phyloP scores from a whole-genome alignment of 306 rosid species.

The Leucaena leucocephala region DNA sequence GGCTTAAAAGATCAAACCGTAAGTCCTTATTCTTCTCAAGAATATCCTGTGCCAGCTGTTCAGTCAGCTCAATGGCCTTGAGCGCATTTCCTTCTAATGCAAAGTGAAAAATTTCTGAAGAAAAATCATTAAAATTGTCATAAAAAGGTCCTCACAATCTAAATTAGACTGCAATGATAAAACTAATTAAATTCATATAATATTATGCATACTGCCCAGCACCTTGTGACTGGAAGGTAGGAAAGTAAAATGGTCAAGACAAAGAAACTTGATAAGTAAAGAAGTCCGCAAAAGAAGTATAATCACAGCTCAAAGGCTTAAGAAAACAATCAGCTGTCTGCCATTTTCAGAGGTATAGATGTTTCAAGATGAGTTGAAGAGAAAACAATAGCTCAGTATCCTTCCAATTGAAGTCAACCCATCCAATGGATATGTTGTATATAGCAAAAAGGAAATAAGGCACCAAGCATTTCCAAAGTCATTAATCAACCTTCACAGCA shows the following conservation, averaged over 20 bases:
- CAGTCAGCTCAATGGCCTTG: slow-evolving; percentile 83
- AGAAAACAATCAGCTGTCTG: slow-evolving; percentile 20
- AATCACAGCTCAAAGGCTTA: slow-evolving; percentile 22
- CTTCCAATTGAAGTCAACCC: slow-evolving; percentile 8
- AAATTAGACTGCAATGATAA: slow-evolving; percentile 11
- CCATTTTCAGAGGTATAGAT: neutral
- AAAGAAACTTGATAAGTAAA: slow-evolving; percentile 8
- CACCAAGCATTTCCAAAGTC: slow-evolving; percentile 1
- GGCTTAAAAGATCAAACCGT: slow-evolving; percentile 88
- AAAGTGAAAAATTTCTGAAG: slow-evolving; percentile 68
- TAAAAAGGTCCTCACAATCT: slow-evolving; percentile 18
- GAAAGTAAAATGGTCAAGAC: slow-evolving; percentile 14
- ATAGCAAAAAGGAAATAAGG: neutral
- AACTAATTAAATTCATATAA: slow-evolving; percentile 1
- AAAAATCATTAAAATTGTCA: slow-evolving; percentile 31
- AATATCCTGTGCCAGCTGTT: slow-evolving; percentile 65
- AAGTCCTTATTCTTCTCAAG: slow-evolving; percentile 74
- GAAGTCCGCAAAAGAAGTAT: neutral
- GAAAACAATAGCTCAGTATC: slow-evolving; percentile 6
- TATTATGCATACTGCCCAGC: slow-evolving; percentile 14
- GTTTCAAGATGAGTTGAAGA: slow-evolving; percentile 4
- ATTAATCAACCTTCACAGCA: neutral
- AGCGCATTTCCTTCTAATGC: slow-evolving; percentile 79
- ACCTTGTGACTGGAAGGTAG: slow-evolving; percentile 2
- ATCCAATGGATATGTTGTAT: slow-evolving; percentile 19